Conservation (phyloP, 192 early-diverging fungal genomes). For the Podila clonocystis region DNA sequence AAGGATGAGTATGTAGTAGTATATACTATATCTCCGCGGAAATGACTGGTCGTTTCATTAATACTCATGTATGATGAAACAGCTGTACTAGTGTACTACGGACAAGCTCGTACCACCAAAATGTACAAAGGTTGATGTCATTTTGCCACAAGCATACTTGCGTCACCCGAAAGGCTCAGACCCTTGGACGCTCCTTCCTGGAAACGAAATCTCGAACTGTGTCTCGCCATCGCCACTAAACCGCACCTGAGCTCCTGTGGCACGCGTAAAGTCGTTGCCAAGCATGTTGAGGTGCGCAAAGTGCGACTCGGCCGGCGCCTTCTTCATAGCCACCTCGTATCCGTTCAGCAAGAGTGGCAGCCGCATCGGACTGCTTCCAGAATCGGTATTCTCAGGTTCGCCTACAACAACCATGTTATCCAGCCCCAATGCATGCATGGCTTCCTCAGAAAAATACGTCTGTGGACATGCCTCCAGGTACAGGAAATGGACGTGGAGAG, state of each 20-base stretch:
- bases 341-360: constrained; percentile 27
- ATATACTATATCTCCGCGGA: too few species aligned
- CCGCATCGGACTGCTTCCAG: neutral
- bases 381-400: neutral
- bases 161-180: too few species aligned
- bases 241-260: neutral
- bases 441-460: constrained; percentile 30
- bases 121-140: too few species aligned
- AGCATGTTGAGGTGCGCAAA: constrained; percentile 37
- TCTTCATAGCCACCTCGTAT: neutral
- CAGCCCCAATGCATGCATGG: constrained; percentile 11
- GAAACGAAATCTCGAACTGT: constrained; percentile 10
- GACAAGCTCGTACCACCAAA: too few species aligned
- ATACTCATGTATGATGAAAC: too few species aligned
- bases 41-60: too few species aligned
- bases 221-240: constrained; percentile 3
- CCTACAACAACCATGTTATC: constrained; percentile 36
- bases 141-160: too few species aligned
- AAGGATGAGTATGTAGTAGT: too few species aligned
- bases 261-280: constrained; percentile 19
- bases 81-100: too few species aligned
- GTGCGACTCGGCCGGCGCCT: constrained; percentile 15
- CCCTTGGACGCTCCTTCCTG: neutral
- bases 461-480: constrained; percentile 24
- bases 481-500: constrained; percentile 31